Evolutionary conservation across 2,329 filamentous ascomycete genomes (phyloP), one percentile per base, ranked within the genome.

Genomic region (Plenodomus lindquistii): DNA sequence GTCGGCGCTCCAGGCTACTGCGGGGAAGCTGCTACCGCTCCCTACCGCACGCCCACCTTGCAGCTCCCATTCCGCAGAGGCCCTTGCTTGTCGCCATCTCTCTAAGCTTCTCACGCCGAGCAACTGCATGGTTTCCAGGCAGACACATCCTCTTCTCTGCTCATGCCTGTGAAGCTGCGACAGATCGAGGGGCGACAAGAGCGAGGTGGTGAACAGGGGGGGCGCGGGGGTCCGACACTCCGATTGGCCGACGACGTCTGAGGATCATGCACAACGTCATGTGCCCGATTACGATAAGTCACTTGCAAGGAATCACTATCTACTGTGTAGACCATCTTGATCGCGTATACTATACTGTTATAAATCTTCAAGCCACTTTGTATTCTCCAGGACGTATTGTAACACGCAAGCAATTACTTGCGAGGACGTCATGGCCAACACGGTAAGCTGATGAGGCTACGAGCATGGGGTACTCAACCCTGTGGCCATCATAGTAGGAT

Each of bases 1-100:
- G 21, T 58, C 44, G 29, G 49, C 40, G 21, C 29, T 44, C 40
- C 24, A 15, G 27, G 10, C 49, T 54, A 55, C 49, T 58, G 57
- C 55, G 56, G 56, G 56, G 56, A 44, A 53, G 44, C 27, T 8
- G 27, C 11, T 7, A 13, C 27, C 11, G 27, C 27, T 11, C 27
- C 27, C 27, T 31, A 24, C 22, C 44, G 48, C 49, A 29, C 37
- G 36, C 22, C 40, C 45, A 11, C 17, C 40, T 40, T 50, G 48
- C 46, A 50, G 44, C 44, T 47, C 53, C 41, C 55, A 42, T 46
- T 44, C 24, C 40, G 15, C 20, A 27, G 2, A 15, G 24, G 38
- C 38, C 38, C 38, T 27, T 31, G 22, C 39, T n/a, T n/a, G n/a
- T n/a, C n/a, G 24, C 27, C 17, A n/a, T n/a, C 21, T 21, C 22